Conservation (phyloP, 1,284 basidiomycete genomes). For the Puccinia hordei region DNA sequence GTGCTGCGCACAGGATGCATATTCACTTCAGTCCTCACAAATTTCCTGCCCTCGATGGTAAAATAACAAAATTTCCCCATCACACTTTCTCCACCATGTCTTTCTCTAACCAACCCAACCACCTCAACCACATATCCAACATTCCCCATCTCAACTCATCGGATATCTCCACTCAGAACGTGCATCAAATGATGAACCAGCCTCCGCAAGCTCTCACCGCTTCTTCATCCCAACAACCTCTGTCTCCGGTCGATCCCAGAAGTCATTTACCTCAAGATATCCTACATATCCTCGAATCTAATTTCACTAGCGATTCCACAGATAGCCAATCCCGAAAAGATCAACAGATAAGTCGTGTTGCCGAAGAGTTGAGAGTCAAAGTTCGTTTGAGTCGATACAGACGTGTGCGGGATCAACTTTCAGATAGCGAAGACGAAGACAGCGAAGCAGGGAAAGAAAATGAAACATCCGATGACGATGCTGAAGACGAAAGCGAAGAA, state of each 20-base stretch:
- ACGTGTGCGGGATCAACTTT: slow-evolving; percentile 28
- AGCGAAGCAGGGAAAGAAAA: background rate
- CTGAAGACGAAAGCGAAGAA: slow-evolving; percentile 24
- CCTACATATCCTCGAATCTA: slow-evolving; percentile 42
- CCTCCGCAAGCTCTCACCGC: background rate
- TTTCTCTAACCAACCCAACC: slow-evolving; percentile 1
- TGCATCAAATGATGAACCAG: background rate
- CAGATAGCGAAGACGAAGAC: slow-evolving; percentile 35
- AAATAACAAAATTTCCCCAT: no score
- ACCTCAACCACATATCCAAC: background rate
- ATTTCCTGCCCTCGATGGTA: no score
- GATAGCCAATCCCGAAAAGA: slow-evolving; percentile 16
- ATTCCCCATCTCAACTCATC: background rate
- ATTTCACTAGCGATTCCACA: slow-evolving; percentile 21
- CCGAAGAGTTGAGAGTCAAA: slow-evolving; percentile 40
- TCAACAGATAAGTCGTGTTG: slow-evolving; percentile 24
- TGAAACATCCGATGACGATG: background rate
- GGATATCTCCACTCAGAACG: background rate
- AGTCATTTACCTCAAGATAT: slow-evolving; percentile 35
- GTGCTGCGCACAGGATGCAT: no score
- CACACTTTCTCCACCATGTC: background rate
- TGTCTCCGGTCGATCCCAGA: background rate
- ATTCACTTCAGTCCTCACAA: background rate
- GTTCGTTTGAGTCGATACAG: slow-evolving; percentile 42
- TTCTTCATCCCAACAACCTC: background rate